Evolutionary conservation across 768 basidiomycete species (phyloP).

Genomic region (Gloeostereum incarnatum): DNA sequence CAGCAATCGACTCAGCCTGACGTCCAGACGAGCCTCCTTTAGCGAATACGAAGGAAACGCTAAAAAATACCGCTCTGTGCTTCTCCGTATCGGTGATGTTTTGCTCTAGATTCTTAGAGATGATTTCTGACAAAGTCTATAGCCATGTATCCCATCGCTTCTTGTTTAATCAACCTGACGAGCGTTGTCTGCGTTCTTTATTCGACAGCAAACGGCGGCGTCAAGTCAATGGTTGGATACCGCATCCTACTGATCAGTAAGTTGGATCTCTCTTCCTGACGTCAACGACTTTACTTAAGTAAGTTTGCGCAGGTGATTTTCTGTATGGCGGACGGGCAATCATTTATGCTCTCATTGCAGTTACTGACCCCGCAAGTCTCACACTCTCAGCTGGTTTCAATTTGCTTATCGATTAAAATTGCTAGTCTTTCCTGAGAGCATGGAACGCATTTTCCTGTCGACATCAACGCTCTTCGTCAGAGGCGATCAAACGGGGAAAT

Average conservation of each 20-base stretch:
- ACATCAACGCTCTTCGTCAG: too few relatives aligned
- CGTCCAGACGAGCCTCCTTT: too few relatives aligned
- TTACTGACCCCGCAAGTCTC: constrained; percentile 11
- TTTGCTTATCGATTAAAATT: too few relatives aligned
- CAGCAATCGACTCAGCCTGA: too few relatives aligned
- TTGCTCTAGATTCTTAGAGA: not conserved
- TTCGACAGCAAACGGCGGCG: constrained; percentile 6
- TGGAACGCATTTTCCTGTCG: too few relatives aligned
- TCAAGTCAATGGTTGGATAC: constrained; percentile 9
- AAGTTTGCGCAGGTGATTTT: constrained; percentile 9
- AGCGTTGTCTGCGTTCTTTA: constrained; percentile 11
- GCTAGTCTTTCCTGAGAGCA: too few relatives aligned
- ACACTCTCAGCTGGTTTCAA: too few relatives aligned
- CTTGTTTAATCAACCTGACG: constrained; percentile 9
- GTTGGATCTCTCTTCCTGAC: not conserved
- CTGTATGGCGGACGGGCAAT: constrained; percentile 12
- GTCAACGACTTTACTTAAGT: not conserved
- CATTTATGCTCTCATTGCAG: constrained; percentile 9
- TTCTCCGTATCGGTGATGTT: constrained; percentile 11
- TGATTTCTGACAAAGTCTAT: not conserved
- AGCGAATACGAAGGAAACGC: too few relatives aligned
- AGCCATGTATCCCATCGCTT: constrained; percentile 10
- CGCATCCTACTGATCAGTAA: constrained; percentile 8
- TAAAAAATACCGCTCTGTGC: too few relatives aligned
- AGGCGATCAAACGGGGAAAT: too few relatives aligned